Evolutionary conservation across 2,329 filamentous ascomycete species (phyloP).

Genomic region (Aspergillus versicolor): DNA sequence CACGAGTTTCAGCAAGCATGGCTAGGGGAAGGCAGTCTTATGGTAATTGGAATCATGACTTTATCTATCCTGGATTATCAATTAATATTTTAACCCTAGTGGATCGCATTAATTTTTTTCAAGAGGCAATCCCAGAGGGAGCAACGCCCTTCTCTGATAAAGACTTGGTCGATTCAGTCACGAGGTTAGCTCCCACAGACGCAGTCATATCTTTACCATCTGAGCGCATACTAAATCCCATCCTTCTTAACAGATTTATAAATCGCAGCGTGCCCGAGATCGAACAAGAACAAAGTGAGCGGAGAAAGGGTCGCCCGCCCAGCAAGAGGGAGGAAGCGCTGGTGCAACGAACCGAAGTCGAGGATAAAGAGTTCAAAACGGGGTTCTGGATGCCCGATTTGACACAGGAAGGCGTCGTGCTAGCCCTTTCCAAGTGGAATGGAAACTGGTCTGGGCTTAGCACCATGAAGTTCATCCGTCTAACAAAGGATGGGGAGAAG

Average conservation of each 20-base stretch:
- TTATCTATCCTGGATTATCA: slow-evolving; percentile 5
- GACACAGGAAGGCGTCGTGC: slow-evolving; percentile 63
- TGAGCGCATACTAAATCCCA: background rate
- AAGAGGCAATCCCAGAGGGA: slow-evolving; percentile 55
- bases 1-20: slow-evolving; percentile 67
- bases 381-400: slow-evolving; percentile 84
- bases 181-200: slow-evolving; percentile 50
- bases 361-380: slow-evolving; percentile 76
- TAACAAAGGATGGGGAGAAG: slow-evolving; percentile 64
- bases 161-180: slow-evolving; percentile 53
- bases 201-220: background rate
- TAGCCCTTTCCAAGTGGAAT: slow-evolving; percentile 71
- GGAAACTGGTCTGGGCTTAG: slow-evolving; percentile 80
- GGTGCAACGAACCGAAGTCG: slow-evolving; percentile 65
- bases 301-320: slow-evolving; percentile 76
- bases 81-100: slow-evolving; percentile 46
- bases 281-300: slow-evolving; percentile 55
- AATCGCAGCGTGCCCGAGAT: slow-evolving; percentile 38
- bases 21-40: slow-evolving; percentile 73
- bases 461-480: slow-evolving; percentile 72
- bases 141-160: slow-evolving; percentile 35
- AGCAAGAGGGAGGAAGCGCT: slow-evolving; percentile 75
- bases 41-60: slow-evolving; percentile 48
- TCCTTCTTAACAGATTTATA: slow-evolving; percentile 31
- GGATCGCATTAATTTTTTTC: slow-evolving; percentile 69